These are phyloP conservation scores for Ophiostoma fasciatum DNA, from an alignment of 2,329 filamentous ascomycete genomes.

Conservation along the genomic window DNA sequence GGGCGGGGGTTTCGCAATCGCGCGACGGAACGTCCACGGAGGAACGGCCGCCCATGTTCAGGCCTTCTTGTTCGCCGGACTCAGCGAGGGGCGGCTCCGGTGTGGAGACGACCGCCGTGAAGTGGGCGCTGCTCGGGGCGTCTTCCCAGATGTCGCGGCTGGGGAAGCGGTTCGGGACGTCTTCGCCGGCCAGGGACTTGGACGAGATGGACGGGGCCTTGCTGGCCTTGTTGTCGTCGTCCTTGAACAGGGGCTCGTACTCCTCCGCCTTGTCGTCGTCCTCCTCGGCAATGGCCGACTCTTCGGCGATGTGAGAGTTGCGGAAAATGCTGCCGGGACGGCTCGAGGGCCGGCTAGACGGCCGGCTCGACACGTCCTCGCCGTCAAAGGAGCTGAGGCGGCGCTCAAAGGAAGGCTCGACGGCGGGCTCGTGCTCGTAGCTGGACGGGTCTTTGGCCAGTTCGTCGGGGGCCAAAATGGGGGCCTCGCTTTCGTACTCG, in stretches of 20 bases:
- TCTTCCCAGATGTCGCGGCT: conserved; percentile 98
- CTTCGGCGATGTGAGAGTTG: conserved; percentile 32
- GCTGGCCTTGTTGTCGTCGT: conserved; percentile 37
- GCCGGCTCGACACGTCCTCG: conserved; percentile 23
- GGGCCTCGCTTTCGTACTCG: conserved; percentile 49
- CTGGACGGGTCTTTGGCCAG: conserved; percentile 56
- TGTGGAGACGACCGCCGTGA: conserved; percentile 68
- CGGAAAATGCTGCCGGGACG: conserved; percentile 46
- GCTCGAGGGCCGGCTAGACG: conserved; percentile 31
- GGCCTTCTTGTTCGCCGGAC: conserved; percentile 14
- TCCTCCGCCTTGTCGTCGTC: conserved; percentile 74
- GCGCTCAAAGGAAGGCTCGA: conserved; percentile 57
- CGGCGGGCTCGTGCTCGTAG: conserved; percentile 61
- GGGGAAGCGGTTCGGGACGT: conserved; percentile 60
- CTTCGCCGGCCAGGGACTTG: conserved; percentile 30
- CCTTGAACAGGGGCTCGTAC: conserved; percentile 90
- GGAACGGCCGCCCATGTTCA: conserved; percentile 12
- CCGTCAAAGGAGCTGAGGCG: conserved; percentile 43
- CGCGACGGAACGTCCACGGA: conserved; percentile 19
- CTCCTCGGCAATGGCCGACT: conserved; percentile 56
- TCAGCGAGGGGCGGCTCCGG: conserved; percentile 40
- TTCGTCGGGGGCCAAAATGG: conserved; percentile 83
- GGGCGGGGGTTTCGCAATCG: conserved; percentile 40
- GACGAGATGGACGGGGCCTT: conserved; percentile 20
- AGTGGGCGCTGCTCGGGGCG: conserved; percentile 69